A percentile compares a stretch with the other conserved stretches of the same genome.
Conservation (phyloP, 2,329 filamentous ascomycete genomes). For the Pseudohalonectria lignicola region DNA sequence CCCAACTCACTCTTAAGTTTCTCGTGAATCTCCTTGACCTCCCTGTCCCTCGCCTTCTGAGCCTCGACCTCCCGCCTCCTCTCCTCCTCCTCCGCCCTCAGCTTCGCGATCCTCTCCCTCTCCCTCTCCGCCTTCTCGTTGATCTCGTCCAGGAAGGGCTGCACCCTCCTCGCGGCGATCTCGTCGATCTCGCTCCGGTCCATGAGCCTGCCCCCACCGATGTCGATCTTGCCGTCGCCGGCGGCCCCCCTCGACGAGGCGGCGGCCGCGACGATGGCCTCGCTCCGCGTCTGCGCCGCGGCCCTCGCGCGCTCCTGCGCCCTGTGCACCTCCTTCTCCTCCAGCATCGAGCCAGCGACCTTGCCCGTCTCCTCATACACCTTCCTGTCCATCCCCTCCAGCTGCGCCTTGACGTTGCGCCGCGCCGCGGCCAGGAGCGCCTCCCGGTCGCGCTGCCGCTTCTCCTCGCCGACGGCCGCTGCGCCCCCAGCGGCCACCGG, state of each 20-base stretch:
- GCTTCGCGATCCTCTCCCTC: constrained; percentile 52
- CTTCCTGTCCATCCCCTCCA: constrained; percentile 73
- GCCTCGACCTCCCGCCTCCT: constrained; percentile 23
- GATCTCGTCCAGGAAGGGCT: constrained; percentile 79
- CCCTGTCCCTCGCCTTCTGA: constrained; percentile 37
- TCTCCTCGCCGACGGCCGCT: constrained; percentile 51
- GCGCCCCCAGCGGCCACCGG: background rate
- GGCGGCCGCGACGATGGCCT: constrained; percentile 26
- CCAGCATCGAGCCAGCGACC: constrained; percentile 54
- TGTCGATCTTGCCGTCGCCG: constrained; percentile 41
- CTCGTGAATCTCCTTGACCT: constrained; percentile 40
- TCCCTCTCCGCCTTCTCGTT: constrained; percentile 65
- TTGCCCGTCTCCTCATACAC: constrained; percentile 69
- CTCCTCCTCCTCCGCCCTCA: constrained; percentile 49
- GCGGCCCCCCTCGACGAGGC: background rate
- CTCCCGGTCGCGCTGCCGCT: constrained; percentile 65
- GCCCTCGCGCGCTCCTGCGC: constrained; percentile 57
- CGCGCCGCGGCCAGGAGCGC: constrained; percentile 68
- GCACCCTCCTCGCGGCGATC: constrained; percentile 65
- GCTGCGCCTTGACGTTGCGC: constrained; percentile 69
- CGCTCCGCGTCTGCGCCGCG: constrained; percentile 54
- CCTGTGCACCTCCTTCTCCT: constrained; percentile 57
- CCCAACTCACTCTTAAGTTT: constrained; percentile 52
- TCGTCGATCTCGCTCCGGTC: constrained; percentile 67
- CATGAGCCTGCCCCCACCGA: constrained; percentile 75